phyloP scores from a whole-genome alignment of 768 basidiomycete genomes.

The Boletus bicolor region DNA sequence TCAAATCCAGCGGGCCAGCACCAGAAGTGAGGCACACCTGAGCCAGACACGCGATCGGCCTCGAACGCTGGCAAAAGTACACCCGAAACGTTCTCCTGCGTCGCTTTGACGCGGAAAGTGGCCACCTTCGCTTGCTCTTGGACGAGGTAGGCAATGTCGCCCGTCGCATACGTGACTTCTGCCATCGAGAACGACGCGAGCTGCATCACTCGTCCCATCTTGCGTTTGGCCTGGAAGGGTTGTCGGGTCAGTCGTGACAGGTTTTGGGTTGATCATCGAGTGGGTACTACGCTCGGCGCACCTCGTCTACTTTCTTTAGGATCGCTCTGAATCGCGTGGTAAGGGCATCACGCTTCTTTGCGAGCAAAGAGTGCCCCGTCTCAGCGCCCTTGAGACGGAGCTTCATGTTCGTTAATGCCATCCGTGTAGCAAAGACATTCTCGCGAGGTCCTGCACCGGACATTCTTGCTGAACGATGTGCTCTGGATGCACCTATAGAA shows the following conservation, averaged over 20 bases:
- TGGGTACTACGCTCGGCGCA: conserved; percentile 32
- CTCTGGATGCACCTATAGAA: background rate
- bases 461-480: conserved; percentile 47
- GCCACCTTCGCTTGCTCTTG: conserved; percentile 94
- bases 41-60: conserved; percentile 79
- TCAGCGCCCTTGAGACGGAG: conserved; percentile 86
- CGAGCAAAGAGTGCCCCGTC: conserved; percentile 91
- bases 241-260: conserved; percentile 10
- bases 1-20: background rate
- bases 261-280: too few species aligned
- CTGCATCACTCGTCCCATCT: conserved; percentile 99
- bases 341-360: conserved; percentile 97
- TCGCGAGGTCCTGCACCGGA: conserved; percentile 88
- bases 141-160: conserved; percentile 96
- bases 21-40: conserved; percentile 46
- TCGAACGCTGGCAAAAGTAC: conserved; percentile 96
- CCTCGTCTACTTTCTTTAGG: conserved; percentile 96
- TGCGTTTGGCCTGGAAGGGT: conserved; percentile 80
- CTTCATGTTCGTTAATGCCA: conserved; percentile 95
- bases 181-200: conserved; percentile 98
- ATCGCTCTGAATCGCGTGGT: conserved; percentile 94
- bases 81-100: conserved; percentile 97
- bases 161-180: conserved; percentile 96
- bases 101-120: conserved; percentile 88
- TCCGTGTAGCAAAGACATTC: conserved; percentile 94